phyloP scores from a whole-genome alignment of 495 filamentous ascomycete genomes.

The Clohesyomyces aquaticus region DNA sequence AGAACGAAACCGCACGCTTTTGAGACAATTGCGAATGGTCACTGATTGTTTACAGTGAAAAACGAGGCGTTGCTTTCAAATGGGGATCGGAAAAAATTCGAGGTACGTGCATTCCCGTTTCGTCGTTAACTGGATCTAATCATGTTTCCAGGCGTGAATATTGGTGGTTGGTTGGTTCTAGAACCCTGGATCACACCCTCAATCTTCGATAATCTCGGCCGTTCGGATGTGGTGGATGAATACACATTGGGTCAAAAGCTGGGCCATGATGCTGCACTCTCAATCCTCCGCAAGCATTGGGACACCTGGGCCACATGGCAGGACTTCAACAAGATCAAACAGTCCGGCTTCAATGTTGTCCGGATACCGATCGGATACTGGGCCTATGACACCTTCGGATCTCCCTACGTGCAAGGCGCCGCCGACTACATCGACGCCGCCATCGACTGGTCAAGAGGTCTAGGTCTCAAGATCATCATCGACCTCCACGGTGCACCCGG shows the following conservation, averaged over 20 bases:
- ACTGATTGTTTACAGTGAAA: conserved; percentile 15
- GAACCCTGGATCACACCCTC: conserved; percentile 53
- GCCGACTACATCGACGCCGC: conserved; percentile 53
- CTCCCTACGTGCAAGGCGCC: conserved; percentile 55
- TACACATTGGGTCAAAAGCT: conserved; percentile 47
- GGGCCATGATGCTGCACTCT: conserved; percentile 41
- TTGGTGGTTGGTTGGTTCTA: conserved; percentile 54
- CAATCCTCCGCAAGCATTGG: conserved; percentile 49
- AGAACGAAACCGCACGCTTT: not conserved
- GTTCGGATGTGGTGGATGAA: conserved; percentile 48
- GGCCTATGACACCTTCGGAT: conserved; percentile 52
- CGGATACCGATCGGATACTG: conserved; percentile 57
- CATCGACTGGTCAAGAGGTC: conserved; percentile 51
- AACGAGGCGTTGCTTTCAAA: conserved; percentile 38
- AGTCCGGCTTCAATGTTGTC: conserved; percentile 55
- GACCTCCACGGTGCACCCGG: conserved; percentile 55
- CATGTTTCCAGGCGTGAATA: too few relatives aligned
- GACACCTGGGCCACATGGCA: conserved; percentile 45
- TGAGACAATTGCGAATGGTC: not conserved
- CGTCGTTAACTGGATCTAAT: too few relatives aligned
- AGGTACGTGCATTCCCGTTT: too few relatives aligned
- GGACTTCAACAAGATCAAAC: conserved; percentile 52
- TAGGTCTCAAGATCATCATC: conserved; percentile 54
- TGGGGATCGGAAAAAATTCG: conserved; percentile 47
- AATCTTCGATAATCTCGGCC: conserved; percentile 44